Base-by-base conservation (phyloP, 352 stramenopile species). In the Plasmopara halstedii region DNA sequence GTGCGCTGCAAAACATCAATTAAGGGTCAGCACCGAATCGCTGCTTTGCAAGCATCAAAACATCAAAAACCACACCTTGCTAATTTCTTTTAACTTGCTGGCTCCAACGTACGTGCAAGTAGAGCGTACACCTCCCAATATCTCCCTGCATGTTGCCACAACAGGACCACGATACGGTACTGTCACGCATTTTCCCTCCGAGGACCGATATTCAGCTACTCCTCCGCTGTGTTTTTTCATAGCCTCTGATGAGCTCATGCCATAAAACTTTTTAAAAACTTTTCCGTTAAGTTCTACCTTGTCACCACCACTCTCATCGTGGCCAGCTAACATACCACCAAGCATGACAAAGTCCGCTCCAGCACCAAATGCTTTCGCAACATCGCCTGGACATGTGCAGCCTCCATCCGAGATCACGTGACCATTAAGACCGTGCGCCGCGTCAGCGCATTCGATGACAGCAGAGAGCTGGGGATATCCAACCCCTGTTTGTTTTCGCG, bases 331-430 rank as follows among this genome's bases (percentile, higher is more conserved):
- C 85, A 97, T 96, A 19, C 88, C 88, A 13, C 88, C 88, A 15
- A 92, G 66, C 88, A 97, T 97, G 45, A 97, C 85, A 69, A 97
- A 96, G 62, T 96, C 87, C 1, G 85, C 85, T 23, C 88, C 88
- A 17, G 78, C 87, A 3, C 86, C 88, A 50, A 97, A 95, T 17
- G 88, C 88, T 65, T 97, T 96, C 37, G 84, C 68, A 14, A 96
- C 78, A 46, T 97, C 86, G 17, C 85, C 86, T 0, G 88, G 83
- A 53, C 83, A 95, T 15, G 84, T 93, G 55, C 85, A 95, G 9
- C 86, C 86, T 39, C 86, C 86, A 42, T 96, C 86, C 34, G 77
- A 83, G 48, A 96, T 86, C 18, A 96, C 81, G 58, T 94, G 85
- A 34, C 86, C 84, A 42, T 85, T 84, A 2, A 96, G 65, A 8